Conservation (phyloP, 2,329 filamentous ascomycete species). For the Colletotrichum lupini region DNA sequence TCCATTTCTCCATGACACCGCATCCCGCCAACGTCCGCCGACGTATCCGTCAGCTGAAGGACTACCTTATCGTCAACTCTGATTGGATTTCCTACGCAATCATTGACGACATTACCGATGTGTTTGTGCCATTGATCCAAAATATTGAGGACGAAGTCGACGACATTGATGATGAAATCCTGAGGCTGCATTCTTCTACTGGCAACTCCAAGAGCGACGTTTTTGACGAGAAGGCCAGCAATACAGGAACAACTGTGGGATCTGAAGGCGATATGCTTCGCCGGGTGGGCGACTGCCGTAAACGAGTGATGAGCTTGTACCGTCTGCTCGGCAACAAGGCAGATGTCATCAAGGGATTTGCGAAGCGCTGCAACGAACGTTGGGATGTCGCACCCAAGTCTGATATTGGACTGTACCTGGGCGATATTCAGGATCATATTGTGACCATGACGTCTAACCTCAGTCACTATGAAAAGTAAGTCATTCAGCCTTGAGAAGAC, state of each 20-base stretch:
- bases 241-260: slow-evolving; percentile 58
- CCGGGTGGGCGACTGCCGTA: slow-evolving; percentile 91
- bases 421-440: slow-evolving; percentile 99
- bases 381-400: slow-evolving; percentile 96
- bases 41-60: slow-evolving; percentile 90
- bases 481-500: slow-evolving; percentile 34
- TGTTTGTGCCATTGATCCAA: slow-evolving; percentile 92
- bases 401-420: slow-evolving; percentile 96
- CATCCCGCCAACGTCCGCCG: slow-evolving; percentile 96
- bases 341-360: slow-evolving; percentile 98
- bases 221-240: slow-evolving; percentile 58
- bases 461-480: slow-evolving; percentile 94
- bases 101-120: slow-evolving; percentile 98
- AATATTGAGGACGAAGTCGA: slow-evolving; percentile 96
- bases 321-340: slow-evolving; percentile 95
- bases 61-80: slow-evolving; percentile 91
- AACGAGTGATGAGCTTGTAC: slow-evolving; percentile 97
- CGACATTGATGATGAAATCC: slow-evolving; percentile 92
- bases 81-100: slow-evolving; percentile 99
- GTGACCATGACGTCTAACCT: slow-evolving; percentile 98
- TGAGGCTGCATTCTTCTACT: slow-evolving; percentile 78
- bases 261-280: slow-evolving; percentile 85
- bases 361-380: slow-evolving; percentile 96
- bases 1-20: slow-evolving; percentile 96
- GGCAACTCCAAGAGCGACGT: slow-evolving; percentile 53